Percentiles rank a stretch among this genome's conserved stretches.
phyloP scores from a whole-genome alignment of 1,139 yeast species.

The Saccharomyces hybrid region DNA sequence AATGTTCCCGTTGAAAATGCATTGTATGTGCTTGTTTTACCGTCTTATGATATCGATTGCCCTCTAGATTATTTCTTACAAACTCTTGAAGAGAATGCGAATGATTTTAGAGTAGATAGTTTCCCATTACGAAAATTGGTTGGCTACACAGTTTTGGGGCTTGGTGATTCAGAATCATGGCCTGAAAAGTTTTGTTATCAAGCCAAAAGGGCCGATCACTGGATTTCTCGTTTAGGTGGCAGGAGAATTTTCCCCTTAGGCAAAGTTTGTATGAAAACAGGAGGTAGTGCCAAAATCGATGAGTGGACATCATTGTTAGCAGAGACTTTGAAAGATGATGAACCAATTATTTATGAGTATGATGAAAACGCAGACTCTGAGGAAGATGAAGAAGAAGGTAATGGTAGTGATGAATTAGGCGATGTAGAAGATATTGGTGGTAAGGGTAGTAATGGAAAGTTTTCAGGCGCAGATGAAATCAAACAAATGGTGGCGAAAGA shows the following conservation, averaged over 20 bases:
- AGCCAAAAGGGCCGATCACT: constrained; percentile 65
- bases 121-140: constrained; percentile 59
- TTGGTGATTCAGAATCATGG: constrained; percentile 88
- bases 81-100: constrained; percentile 68
- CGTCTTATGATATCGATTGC: constrained; percentile 88
- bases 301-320: constrained; percentile 63
- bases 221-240: constrained; percentile 77
- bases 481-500: constrained; percentile 88
- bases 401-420: constrained; percentile 26
- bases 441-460: constrained; percentile 19
- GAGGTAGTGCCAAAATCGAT: constrained; percentile 51
- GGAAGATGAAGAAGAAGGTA: constrained; percentile 36
- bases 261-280: constrained; percentile 71
- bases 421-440: constrained; percentile 83
- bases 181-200: constrained; percentile 83
- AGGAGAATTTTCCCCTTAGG: constrained; percentile 81
- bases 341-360: constrained; percentile 48
- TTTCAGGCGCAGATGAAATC: constrained; percentile 29
- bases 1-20: constrained; percentile 48
- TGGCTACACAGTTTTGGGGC: constrained; percentile 80
- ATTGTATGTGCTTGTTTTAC: constrained; percentile 69
- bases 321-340: constrained; percentile 58
- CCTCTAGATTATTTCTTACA: constrained; percentile 86
- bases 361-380: constrained; percentile 44
- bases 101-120: constrained; percentile 81